Percentiles rank a stretch among this genome's conserved stretches.
Conservation (phyloP, 2,329 filamentous ascomycete genomes). For the Aciculosporium take region DNA sequence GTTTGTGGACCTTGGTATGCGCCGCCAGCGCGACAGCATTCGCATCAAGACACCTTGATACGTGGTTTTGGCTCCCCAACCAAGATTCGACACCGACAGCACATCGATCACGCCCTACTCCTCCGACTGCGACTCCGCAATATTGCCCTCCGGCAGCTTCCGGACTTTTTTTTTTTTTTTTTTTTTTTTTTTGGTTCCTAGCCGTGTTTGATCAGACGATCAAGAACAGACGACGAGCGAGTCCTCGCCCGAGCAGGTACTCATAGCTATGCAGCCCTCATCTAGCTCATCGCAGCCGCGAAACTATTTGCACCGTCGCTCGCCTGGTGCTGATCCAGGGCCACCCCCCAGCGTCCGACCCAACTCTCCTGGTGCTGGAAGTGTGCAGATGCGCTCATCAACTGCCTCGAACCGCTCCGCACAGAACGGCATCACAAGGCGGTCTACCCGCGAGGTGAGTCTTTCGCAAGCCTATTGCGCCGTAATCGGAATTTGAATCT, state of each 20-base stretch:
- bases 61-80: conserved; percentile 5
- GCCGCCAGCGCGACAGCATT: conserved; percentile 1
- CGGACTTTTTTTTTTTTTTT: too few species aligned
- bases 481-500: not conserved
- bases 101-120: not conserved
- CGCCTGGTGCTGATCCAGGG: conserved; percentile 46
- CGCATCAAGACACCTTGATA: not conserved
- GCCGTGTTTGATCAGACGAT: not conserved
- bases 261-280: conserved; percentile 31
- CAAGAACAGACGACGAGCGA: too few species aligned
- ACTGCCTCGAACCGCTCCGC: conserved; percentile 52
- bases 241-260: not conserved
- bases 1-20: not conserved
- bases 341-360: conserved; percentile 42
- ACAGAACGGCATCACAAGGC: conserved; percentile 20
- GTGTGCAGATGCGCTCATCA: conserved; percentile 45
- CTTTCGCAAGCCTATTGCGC: conserved; percentile 4
- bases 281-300: conserved; percentile 38
- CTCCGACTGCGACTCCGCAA: not conserved
- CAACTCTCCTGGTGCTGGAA: conserved; percentile 46
- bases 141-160: not conserved
- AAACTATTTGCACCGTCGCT: conserved; percentile 41
- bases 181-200: too few species aligned
- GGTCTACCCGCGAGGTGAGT: conserved; percentile 22
- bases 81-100: not conserved